Conservation (phyloP, 208 protist species). For the Trypanosoma lewisi region DNA sequence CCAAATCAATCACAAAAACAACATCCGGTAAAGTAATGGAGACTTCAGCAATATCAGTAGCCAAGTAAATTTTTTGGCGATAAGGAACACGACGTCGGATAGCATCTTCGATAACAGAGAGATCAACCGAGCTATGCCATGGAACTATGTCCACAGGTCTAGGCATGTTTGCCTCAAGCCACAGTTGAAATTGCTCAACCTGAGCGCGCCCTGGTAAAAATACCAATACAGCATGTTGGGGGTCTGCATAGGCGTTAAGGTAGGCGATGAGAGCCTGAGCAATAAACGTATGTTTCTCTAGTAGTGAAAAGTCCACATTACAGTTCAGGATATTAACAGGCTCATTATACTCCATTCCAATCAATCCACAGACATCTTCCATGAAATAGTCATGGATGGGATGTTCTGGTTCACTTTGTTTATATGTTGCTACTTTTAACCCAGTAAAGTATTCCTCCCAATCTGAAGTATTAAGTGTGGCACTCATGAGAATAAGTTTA, state of each 20-base stretch:
- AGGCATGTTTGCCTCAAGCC: conserved; percentile 65
- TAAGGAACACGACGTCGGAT: conserved; percentile 48
- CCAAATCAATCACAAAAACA: conserved; percentile 95
- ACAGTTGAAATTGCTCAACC: conserved; percentile 64
- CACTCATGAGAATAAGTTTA: conserved; percentile 98
- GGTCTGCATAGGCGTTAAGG: conserved; percentile 51
- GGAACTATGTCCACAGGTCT: conserved; percentile 89
- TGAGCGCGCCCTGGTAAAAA: conserved; percentile 90
- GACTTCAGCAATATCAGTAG: conserved; percentile 98
- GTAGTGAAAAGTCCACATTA: conserved; percentile 21
- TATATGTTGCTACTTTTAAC: conserved; percentile 42
- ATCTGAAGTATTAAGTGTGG: conserved; percentile 78
- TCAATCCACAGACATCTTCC: conserved; percentile 59
- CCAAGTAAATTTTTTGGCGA: conserved; percentile 92
- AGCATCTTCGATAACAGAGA: conserved; percentile 87
- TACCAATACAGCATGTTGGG: conserved; percentile 71
- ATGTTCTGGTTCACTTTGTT: conserved; percentile 45
- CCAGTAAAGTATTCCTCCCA: conserved; percentile 72
- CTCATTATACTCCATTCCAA: conserved; percentile 22
- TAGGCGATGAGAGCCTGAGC: conserved; percentile 65
- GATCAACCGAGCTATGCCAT: conserved; percentile 79
- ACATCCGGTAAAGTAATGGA: conserved; percentile 96
- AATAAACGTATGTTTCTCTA: conserved; percentile 62
- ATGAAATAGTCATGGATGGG: conserved; percentile 87
- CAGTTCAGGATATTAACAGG: conserved; percentile 15